phyloP scores from a whole-genome alignment of 768 basidiomycete genomes.

The Heimioporus sp. region DNA sequence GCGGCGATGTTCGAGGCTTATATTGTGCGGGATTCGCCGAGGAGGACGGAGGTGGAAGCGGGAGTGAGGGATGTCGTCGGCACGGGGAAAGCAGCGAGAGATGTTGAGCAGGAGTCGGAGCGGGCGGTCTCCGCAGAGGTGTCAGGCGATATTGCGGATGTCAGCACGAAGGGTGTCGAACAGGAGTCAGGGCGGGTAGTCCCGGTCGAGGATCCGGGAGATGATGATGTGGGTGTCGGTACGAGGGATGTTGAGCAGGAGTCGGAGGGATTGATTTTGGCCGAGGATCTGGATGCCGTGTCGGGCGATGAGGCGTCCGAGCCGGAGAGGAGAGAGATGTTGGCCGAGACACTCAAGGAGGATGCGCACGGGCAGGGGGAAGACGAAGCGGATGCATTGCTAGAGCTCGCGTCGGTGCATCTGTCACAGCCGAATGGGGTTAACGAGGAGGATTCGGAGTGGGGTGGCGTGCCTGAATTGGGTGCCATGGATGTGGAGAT shows the following conservation, averaged over 20 bases:
- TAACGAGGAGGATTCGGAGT: not conserved
- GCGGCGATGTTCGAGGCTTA: conserved; percentile 16
- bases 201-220: not conserved
- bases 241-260: too few relatives aligned
- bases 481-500: not conserved
- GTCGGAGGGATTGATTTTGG: too few relatives aligned
- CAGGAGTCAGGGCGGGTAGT: too few relatives aligned
- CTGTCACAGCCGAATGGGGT: conserved; percentile 4
- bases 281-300: too few relatives aligned
- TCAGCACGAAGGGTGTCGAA: too few relatives aligned
- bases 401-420: conserved; percentile 26
- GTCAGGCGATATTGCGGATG: too few relatives aligned
- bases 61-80: not conserved
- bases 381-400: conserved; percentile 18
- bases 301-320: too few relatives aligned
- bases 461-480: not conserved
- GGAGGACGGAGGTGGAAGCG: not conserved
- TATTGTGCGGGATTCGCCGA: conserved; percentile 12
- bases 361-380: not conserved
- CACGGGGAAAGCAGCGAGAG: not conserved
- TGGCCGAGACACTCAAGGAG: not conserved
- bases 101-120: not conserved
- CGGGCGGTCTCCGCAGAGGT: not conserved
- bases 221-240: not conserved
- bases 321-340: too few relatives aligned